phyloP scores from a whole-genome alignment of 179 eudicot genomes.

The Pouteria campechiana region DNA sequence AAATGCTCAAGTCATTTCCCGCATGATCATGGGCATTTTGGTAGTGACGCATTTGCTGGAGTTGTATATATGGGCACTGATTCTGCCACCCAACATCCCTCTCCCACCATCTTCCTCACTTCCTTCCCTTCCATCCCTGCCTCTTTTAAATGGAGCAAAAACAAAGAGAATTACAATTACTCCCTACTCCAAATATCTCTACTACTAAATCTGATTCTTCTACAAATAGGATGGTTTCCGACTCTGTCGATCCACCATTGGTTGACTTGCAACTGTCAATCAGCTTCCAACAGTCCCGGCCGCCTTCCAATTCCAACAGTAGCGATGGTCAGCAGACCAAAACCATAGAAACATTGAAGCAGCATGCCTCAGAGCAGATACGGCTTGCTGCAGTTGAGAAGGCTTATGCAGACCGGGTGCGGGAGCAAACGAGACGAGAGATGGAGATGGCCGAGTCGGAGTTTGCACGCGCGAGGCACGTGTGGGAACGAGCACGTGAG shows the following conservation, averaged over 20 bases:
- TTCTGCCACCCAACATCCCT: constrained; percentile 7
- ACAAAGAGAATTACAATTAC: constrained; percentile 64
- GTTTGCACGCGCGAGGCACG: constrained; percentile 58
- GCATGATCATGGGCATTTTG: constrained; percentile 5
- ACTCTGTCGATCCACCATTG: constrained; percentile 16
- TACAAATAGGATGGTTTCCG: not conserved
- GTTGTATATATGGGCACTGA: not conserved
- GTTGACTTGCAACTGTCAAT: constrained; percentile 74
- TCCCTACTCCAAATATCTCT: constrained; percentile 39
- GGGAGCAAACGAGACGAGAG: constrained; percentile 73
- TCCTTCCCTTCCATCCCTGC: not conserved
- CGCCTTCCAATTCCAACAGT: constrained; percentile 1
- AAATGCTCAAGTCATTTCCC: constrained; percentile 7
- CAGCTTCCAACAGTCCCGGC: constrained; percentile 24
- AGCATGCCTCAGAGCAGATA: constrained; percentile 87
- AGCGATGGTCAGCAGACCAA: constrained; percentile 1
- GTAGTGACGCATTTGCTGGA: not conserved
- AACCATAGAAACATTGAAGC: constrained; percentile 37
- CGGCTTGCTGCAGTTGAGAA: constrained; percentile 68
- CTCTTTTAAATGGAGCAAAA: constrained; percentile 51
- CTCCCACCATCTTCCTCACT: constrained; percentile 1
- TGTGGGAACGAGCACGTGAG: constrained; percentile 80
- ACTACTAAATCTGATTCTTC: constrained; percentile 12
- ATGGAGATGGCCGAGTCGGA: constrained; percentile 83
- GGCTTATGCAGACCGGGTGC: constrained; percentile 79